phyloP scores from a whole-genome alignment of 805 yeast genomes.

The Wickerhamiella lipophila region DNA sequence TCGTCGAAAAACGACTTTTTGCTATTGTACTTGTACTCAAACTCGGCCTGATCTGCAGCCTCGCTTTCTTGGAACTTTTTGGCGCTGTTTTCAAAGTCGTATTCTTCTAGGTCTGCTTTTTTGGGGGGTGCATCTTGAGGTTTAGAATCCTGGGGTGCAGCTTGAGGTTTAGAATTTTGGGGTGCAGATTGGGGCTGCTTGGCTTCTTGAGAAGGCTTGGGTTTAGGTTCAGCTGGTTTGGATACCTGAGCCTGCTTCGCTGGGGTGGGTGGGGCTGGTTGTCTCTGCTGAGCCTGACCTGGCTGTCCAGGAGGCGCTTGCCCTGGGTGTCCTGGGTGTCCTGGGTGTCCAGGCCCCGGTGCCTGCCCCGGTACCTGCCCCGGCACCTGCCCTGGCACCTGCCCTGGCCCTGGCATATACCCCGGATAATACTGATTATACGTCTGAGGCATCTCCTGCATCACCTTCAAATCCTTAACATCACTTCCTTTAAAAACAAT shows the following conservation, averaged over 20 bases:
- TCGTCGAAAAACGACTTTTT: constrained; percentile 80
- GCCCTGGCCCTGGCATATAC: too few relatives aligned
- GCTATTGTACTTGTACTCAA: constrained; percentile 49
- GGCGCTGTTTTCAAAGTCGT: constrained; percentile 63
- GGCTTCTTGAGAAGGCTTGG: not conserved
- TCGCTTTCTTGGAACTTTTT: constrained; percentile 51
- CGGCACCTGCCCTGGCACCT: too few relatives aligned
- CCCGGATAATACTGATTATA: not conserved
- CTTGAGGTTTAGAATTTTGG: not conserved
- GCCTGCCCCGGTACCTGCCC: too few relatives aligned
- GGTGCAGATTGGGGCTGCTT: not conserved
- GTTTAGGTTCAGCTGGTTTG: not conserved
- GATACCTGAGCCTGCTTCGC: too few relatives aligned
- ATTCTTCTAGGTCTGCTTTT: constrained; percentile 35
- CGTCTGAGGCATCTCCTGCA: constrained; percentile 35
- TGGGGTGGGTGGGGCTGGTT: too few relatives aligned
- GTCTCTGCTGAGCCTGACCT: not conserved
- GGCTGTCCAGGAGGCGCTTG: not conserved
- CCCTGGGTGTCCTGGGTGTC: too few relatives aligned
- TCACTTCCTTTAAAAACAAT: constrained; percentile 85
- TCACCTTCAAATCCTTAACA: constrained; percentile 75
- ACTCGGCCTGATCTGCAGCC: constrained; percentile 24
- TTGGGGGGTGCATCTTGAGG: constrained; percentile 12
- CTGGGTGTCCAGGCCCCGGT: too few relatives aligned
- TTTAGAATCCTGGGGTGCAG: constrained; percentile 11